These are phyloP conservation scores for Hortaea werneckii DNA, from an alignment of 2,329 filamentous ascomycete genomes.

Conservation along the genomic window DNA sequence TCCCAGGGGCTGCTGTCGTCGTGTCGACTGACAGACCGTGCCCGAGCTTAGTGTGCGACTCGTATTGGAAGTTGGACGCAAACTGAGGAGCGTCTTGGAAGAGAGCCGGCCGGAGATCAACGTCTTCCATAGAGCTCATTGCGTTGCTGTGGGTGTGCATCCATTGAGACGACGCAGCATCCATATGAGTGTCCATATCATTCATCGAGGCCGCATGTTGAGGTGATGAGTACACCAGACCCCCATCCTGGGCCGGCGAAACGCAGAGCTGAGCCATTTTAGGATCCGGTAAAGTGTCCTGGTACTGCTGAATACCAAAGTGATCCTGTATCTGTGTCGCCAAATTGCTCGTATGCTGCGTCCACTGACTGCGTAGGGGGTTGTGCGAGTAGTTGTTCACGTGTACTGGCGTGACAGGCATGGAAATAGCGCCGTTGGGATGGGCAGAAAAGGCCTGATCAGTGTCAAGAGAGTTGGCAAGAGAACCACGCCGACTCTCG, in stretches of 20 bases:
- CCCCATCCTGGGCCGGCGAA: background rate
- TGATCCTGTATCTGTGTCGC: background rate
- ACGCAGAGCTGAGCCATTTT: background rate
- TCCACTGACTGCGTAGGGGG: background rate
- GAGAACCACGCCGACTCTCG: slow-evolving; percentile 19
- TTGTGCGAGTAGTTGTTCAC: background rate
- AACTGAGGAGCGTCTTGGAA: background rate
- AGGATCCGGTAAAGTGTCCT: background rate
- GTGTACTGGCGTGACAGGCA: slow-evolving; percentile 16
- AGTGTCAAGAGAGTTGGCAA: slow-evolving; percentile 13
- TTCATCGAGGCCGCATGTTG: background rate
- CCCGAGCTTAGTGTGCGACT: background rate
- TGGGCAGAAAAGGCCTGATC: slow-evolving; percentile 15
- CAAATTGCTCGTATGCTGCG: background rate
- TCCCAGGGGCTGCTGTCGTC: background rate
- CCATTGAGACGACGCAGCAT: background rate
- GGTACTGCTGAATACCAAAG: background rate
- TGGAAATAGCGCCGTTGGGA: slow-evolving; percentile 13
- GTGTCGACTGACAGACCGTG: background rate
- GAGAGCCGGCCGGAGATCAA: background rate
- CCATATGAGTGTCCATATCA: background rate
- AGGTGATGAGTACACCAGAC: background rate
- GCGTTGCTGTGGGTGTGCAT: background rate
- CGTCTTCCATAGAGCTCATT: background rate
- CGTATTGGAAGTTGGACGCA: background rate